A percentile compares a stretch with the other conserved stretches of the same genome.
Conservation (phyloP, 768 basidiomycete genomes). For the Trametes meyenii region DNA sequence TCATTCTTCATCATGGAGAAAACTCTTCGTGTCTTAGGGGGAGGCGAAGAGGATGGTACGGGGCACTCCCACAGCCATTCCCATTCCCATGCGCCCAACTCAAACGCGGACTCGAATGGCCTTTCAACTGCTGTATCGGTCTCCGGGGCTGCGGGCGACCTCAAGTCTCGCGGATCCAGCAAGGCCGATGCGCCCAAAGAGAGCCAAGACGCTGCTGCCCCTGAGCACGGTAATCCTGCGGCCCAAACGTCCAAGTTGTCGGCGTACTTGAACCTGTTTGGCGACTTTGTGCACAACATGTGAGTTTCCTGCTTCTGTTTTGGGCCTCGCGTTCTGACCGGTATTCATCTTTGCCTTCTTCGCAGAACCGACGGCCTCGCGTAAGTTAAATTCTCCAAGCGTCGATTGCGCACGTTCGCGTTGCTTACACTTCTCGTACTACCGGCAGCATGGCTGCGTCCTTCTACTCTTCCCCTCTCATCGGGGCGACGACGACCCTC, state of each 20-base stretch:
- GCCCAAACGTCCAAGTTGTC: constrained; percentile 79
- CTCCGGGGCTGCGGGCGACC: constrained; percentile 45
- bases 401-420: constrained; percentile 20
- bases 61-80: constrained; percentile 61
- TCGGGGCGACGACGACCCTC: constrained; percentile 92
- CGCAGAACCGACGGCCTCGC: constrained; percentile 88
- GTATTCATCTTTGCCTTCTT: background rate
- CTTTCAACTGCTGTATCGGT: constrained; percentile 50
- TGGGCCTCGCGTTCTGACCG: constrained; percentile 4
- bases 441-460: constrained; percentile 82
- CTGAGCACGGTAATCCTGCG: constrained; percentile 27
- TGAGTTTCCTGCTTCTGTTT: constrained; percentile 39
- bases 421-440: background rate
- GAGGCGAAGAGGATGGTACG: constrained; percentile 53
- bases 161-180: constrained; percentile 47
- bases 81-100: constrained; percentile 52
- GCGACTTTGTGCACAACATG: constrained; percentile 96
- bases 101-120: constrained; percentile 38
- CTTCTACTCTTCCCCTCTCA: constrained; percentile 94
- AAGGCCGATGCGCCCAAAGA: constrained; percentile 36
- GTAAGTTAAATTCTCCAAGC: constrained; percentile 47
- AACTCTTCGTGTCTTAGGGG: constrained; percentile 77
- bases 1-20: constrained; percentile 95
- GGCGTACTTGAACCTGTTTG: constrained; percentile 91
- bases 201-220: constrained; percentile 23